These are phyloP conservation scores for Lantana camara DNA, from an alignment of 257 asterid species.

Conservation along the genomic window DNA sequence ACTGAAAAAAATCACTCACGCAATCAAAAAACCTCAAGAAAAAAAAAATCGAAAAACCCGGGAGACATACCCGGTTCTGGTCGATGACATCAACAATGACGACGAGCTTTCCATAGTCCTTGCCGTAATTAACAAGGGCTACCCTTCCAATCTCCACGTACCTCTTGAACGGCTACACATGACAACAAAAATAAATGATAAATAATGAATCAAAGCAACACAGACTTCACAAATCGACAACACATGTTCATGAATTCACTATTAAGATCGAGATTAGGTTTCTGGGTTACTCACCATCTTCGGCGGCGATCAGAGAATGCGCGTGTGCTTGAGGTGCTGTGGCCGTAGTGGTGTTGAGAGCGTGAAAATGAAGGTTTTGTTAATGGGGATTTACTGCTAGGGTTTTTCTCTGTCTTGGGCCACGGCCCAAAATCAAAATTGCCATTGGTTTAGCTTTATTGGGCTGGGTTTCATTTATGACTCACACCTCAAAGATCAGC, in stretches of 20 bases:
- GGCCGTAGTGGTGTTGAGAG: background rate
- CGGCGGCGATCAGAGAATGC: constrained; percentile 15
- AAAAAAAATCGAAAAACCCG: background rate
- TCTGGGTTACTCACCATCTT: constrained; percentile 27
- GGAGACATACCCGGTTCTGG: constrained; percentile 66
- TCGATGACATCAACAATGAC: constrained; percentile 91
- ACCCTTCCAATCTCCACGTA: constrained; percentile 95
- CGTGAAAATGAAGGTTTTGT: constrained; percentile 21
- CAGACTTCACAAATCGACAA: background rate
- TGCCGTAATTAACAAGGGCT: constrained; percentile 82
- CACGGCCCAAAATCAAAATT: too few species aligned
- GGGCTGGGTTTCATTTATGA: background rate
- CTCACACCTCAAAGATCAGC: too few species aligned
- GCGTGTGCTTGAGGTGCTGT: constrained; percentile 15
- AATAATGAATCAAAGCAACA: background rate
- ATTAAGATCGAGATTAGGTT: background rate
- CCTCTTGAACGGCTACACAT: constrained; percentile 89
- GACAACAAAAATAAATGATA: background rate
- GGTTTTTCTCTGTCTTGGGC: constrained; percentile 31
- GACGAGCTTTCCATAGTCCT: constrained; percentile 86
- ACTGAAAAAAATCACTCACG: background rate
- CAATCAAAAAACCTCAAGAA: background rate
- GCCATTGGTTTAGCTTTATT: too few species aligned
- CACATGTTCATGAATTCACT: background rate
- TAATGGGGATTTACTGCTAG: constrained; percentile 28